These are phyloP conservation scores for Aureobasidium sp. DNA, from an alignment of 2,329 filamentous ascomycete species.

Conservation along the genomic window DNA sequence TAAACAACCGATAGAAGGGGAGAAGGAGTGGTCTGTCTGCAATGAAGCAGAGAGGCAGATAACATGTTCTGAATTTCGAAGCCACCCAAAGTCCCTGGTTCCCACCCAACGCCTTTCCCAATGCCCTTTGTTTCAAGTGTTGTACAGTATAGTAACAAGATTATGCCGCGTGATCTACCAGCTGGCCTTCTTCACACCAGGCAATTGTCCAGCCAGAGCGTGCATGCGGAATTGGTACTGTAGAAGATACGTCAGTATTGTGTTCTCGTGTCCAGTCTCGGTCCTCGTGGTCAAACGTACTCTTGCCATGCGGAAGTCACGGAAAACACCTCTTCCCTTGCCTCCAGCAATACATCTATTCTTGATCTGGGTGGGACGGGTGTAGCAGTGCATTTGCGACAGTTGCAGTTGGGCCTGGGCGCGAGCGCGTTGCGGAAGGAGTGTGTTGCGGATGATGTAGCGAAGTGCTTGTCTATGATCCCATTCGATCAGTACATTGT, in stretches of 20 bases:
- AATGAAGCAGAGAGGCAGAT: background rate
- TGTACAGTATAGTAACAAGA: conserved; percentile 3
- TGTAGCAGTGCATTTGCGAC: conserved; percentile 93
- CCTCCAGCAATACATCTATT: conserved; percentile 91
- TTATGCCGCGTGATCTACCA: conserved; percentile 54
- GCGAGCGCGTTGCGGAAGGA: conserved; percentile 71
- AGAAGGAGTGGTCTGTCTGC: background rate
- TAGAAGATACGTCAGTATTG: conserved; percentile 17
- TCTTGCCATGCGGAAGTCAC: conserved; percentile 85
- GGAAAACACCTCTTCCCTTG: conserved; percentile 81
- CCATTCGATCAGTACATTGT: background rate
- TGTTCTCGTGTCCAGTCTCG: conserved; percentile 19
- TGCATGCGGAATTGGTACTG: conserved; percentile 92
- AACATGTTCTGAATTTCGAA: background rate
- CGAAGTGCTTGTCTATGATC: conserved; percentile 62
- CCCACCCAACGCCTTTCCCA: conserved; percentile 10
- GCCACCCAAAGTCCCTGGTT: conserved; percentile 2
- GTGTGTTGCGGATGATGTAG: conserved; percentile 91
- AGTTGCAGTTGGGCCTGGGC: conserved; percentile 91
- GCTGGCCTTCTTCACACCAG: conserved; percentile 91
- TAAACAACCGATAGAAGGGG: background rate
- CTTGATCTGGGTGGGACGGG: conserved; percentile 83
- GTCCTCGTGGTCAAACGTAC: conserved; percentile 49
- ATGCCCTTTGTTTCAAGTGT: background rate
- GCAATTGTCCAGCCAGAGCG: conserved; percentile 75